Base-by-base conservation (phyloP, 345 rosid genomes). In the Passiflora organensis region DNA sequence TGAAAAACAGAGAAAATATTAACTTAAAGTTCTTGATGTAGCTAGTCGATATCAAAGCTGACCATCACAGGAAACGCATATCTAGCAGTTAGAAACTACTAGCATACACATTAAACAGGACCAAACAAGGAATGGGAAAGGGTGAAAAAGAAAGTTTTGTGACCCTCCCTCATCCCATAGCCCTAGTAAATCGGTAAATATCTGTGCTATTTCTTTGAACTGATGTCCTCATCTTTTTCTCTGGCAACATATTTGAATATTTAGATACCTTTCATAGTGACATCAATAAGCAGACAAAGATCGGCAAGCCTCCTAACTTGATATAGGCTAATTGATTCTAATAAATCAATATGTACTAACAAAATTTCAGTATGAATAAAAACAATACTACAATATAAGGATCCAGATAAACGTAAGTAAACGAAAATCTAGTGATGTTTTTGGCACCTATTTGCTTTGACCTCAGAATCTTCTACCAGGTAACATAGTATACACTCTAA, bases 1-100 rank as follows among this genome's bases (percentile, higher is more conserved):
- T 89, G 82, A 68, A 72, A 74, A 63, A 66, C 43, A 51, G 61
- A 51, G 49, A 43, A 59, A n/a, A n/a, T 25, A 17, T 44, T 56
- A 32, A 34, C 25, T 42, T 25, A 23, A 18, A 38, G n/a, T 22
- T 48, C 8, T 48, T 32, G 48, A 28, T 24, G 52, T 21, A 55
- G 36, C 54, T 41, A 28, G 51, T 13, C 24, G 17, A 39, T 52
- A 10, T 24, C 24, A 14, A 1, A 0, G 20, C 13, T 14, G 14
- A 67, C 11, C 8, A 20, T 15, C 17, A 11, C 12, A 0, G 16
- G 13, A 53, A 15, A 39, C 13, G 13, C 11, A 28, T 28, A 19
- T 24, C 36, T 16, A 58, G 32, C 12, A 41, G 14, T 18, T 14
- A 42, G n/a, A 19, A 47, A 39, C n/a, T n/a, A 21, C 22, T 22